phyloP scores from a whole-genome alignment of 495 filamentous ascomycete genomes.

The Cercophora sp. region DNA sequence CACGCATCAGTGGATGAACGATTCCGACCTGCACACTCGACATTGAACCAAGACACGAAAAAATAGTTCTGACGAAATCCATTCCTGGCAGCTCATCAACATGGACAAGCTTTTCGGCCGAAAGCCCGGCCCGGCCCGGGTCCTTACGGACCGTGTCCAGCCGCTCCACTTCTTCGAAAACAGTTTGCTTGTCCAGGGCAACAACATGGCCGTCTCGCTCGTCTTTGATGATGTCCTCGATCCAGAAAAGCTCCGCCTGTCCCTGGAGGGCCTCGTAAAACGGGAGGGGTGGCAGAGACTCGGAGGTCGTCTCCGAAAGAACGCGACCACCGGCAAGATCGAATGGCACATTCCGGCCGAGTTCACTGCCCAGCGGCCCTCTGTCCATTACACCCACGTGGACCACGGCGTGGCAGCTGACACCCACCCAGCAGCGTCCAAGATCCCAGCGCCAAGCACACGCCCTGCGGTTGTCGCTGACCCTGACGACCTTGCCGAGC shows the following conservation, averaged over 20 bases:
- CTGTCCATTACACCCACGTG: slow-evolving; percentile 30
- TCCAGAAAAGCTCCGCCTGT: slow-evolving; percentile 27
- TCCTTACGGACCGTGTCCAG: slow-evolving; percentile 34
- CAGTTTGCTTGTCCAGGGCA: slow-evolving; percentile 29
- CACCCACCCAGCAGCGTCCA: slow-evolving; percentile 31
- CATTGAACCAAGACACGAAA: too few species aligned
- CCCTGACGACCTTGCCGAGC: slow-evolving; percentile 19
- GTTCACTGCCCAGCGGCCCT: slow-evolving; percentile 33
- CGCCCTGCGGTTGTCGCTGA: slow-evolving; percentile 22
- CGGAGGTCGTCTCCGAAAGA: slow-evolving; percentile 35
- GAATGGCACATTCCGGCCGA: slow-evolving; percentile 42
- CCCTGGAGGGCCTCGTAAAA: slow-evolving; percentile 32
- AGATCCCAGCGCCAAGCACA: slow-evolving; percentile 23
- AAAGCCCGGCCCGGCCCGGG: slow-evolving; percentile 4
- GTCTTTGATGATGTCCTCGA: slow-evolving; percentile 49
- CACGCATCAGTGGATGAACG: too few species aligned
- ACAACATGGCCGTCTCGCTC: slow-evolving; percentile 36
- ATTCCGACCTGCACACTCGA: too few species aligned
- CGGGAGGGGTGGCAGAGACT: slow-evolving; percentile 39
- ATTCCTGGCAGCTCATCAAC: too few species aligned
- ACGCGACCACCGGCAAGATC: slow-evolving; percentile 26
- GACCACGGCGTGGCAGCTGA: slow-evolving; percentile 19
- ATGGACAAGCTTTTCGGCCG: slow-evolving; percentile 18
- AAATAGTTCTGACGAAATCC: too few species aligned
- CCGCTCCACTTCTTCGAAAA: slow-evolving; percentile 39